These are phyloP conservation scores for Ganoderma boninense DNA, from an alignment of 1,284 basidiomycete species.

Conservation along the genomic window DNA sequence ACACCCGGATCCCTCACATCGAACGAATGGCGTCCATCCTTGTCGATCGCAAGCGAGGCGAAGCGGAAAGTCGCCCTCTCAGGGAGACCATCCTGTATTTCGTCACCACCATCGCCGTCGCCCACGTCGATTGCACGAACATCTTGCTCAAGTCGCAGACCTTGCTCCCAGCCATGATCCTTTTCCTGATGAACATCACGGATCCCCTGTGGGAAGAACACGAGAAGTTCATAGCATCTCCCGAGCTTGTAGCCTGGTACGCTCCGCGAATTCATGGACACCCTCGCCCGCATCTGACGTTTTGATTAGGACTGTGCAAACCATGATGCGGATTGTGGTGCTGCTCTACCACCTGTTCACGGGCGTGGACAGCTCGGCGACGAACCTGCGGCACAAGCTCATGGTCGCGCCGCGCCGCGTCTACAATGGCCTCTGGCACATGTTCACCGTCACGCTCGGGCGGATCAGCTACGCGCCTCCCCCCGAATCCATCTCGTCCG, in stretches of 20 bases:
- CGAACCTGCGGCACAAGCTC: constrained; percentile 64
- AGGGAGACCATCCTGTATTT: constrained; percentile 62
- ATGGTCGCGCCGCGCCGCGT: constrained; percentile 56
- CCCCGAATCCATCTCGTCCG: constrained; percentile 64
- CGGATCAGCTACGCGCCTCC: constrained; percentile 75
- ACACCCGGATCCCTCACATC: constrained; percentile 54
- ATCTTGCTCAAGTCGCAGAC: constrained; percentile 60
- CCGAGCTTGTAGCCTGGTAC: constrained; percentile 50
- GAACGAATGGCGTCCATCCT: constrained; percentile 61
- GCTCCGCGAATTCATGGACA: constrained; percentile 17
- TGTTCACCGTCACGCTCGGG: constrained; percentile 81
- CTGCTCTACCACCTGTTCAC: constrained; percentile 71
- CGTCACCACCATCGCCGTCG: constrained; percentile 62
- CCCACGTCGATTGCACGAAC: constrained; percentile 57
- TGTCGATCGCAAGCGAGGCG: constrained; percentile 51
- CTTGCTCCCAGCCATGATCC: constrained; percentile 68
- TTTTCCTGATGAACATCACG: constrained; percentile 60
- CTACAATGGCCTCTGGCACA: constrained; percentile 77
- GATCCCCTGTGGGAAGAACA: constrained; percentile 74
- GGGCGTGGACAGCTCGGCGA: constrained; percentile 46
- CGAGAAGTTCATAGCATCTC: constrained; percentile 50
- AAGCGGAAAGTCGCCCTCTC: constrained; percentile 52
- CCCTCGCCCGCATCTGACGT: constrained; percentile 1
- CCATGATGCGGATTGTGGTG: constrained; percentile 59
- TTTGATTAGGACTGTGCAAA: constrained; percentile 54